Evolutionary conservation across 768 basidiomycete genomes (phyloP).

Genomic region (Gymnopilus dilepis): DNA sequence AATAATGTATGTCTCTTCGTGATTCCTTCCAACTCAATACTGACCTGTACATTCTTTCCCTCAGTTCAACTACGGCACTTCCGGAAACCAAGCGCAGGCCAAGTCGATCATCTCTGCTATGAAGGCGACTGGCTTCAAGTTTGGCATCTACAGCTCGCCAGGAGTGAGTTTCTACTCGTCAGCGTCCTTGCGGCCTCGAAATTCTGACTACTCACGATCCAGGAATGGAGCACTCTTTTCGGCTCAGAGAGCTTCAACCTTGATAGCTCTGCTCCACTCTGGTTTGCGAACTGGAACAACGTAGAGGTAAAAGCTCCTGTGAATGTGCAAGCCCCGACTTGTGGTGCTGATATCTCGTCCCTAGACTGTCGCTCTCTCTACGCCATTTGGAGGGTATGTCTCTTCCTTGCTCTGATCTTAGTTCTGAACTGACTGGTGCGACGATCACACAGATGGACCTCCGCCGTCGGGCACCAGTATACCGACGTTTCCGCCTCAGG

Average conservation of each 20-base stretch:
- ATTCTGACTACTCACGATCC: neutral
- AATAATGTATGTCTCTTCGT: constrained; percentile 17
- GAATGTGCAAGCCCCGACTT: neutral
- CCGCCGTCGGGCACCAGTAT: constrained; percentile 32
- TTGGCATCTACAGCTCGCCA: constrained; percentile 25
- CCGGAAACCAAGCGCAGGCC: constrained; percentile 23
- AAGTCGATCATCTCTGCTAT: constrained; percentile 21
- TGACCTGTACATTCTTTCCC: neutral
- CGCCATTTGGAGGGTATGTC: constrained; percentile 25
- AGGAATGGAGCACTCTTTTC: constrained; percentile 28
- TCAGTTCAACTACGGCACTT: constrained; percentile 25
- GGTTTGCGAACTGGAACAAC: constrained; percentile 29
- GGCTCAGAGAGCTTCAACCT: constrained; percentile 25
- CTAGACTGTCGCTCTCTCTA: constrained; percentile 22
- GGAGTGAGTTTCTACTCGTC: constrained; percentile 19
- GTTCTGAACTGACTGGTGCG: neutral
- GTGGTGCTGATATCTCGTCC: neutral
- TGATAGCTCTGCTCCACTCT: constrained; percentile 24
- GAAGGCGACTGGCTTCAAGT: constrained; percentile 24
- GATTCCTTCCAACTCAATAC: neutral
- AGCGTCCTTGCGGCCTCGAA: neutral
- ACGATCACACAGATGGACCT: constrained; percentile 25
- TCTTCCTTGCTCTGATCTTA: neutral
- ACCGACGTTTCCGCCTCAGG: constrained; percentile 33
- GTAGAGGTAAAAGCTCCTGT: constrained; percentile 17